These are phyloP conservation scores for Hansenula anomala DNA, from an alignment of 1,139 yeast species.

Conservation along the genomic window DNA sequence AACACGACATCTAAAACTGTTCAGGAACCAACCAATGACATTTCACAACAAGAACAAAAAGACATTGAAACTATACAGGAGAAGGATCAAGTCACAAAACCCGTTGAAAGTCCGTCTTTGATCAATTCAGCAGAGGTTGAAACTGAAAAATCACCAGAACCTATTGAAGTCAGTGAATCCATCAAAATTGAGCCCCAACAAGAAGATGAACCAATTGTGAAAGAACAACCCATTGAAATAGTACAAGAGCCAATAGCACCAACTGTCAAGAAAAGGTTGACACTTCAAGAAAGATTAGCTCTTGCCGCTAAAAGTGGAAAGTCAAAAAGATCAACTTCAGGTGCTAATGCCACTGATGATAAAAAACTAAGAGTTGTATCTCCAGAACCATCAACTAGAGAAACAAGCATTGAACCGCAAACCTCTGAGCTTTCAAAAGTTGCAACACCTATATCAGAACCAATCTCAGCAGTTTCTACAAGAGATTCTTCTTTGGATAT, in stretches of 20 bases:
- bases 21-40: too few species aligned
- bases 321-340: conserved; percentile 16
- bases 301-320: conserved; percentile 59
- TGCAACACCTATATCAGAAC: conserved; percentile 4
- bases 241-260: conserved; percentile 6
- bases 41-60: too few species aligned
- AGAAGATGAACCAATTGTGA: not conserved
- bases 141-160: too few species aligned
- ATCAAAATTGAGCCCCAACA: too few species aligned
- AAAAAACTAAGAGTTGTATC: not conserved
- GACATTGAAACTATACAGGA: too few species aligned
- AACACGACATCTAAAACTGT: too few species aligned
- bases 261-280: conserved; percentile 17
- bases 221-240: conserved; percentile 1
- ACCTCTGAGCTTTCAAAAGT: not conserved
- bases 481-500: conserved; percentile 9
- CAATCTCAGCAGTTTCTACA: conserved; percentile 4
- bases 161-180: not conserved
- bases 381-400: not conserved
- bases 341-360: not conserved
- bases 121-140: too few species aligned
- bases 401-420: not conserved
- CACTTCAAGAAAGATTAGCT: conserved; percentile 63
- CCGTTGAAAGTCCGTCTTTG: too few species aligned
- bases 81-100: too few species aligned